Conservation (phyloP, 495 filamentous ascomycete species). For the Pseudomonodictys pantanalensis region DNA sequence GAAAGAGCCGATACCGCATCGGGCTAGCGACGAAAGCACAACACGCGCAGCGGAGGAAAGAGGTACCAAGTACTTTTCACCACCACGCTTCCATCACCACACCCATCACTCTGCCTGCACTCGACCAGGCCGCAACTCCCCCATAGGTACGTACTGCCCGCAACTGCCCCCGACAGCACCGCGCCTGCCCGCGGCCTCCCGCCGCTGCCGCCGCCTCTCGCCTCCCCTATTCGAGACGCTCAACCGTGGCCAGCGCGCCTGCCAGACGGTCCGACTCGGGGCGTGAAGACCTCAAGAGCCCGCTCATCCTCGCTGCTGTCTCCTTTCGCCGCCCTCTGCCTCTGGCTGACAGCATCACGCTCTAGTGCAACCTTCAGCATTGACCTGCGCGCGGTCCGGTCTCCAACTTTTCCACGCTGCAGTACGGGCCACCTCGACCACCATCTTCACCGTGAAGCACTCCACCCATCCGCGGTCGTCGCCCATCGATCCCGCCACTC, state of each 20-base stretch:
- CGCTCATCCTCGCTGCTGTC: background rate
- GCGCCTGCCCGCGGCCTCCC: background rate
- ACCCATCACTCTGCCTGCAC: slow-evolving; percentile 4
- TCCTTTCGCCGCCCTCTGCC: background rate
- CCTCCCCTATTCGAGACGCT: slow-evolving; percentile 25
- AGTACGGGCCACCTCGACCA: slow-evolving; percentile 33
- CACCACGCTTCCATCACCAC: slow-evolving; percentile 18
- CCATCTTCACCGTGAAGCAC: slow-evolving; percentile 14
- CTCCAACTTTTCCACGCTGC: slow-evolving; percentile 27
- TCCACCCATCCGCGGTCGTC: slow-evolving; percentile 11
- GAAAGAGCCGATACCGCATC: slow-evolving; percentile 16
- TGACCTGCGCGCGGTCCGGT: slow-evolving; percentile 34
- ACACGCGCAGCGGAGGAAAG: slow-evolving; percentile 30
- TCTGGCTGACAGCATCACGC: slow-evolving; percentile 27
- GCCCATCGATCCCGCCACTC: background rate
- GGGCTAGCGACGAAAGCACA: slow-evolving; percentile 29
- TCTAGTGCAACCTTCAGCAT: slow-evolving; percentile 33
- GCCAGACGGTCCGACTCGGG: background rate
- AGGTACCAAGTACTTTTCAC: slow-evolving; percentile 30
- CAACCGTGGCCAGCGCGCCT: slow-evolving; percentile 1
- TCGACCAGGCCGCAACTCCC: slow-evolving; percentile 8
- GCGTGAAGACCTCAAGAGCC: too few species aligned
- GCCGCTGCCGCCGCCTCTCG: slow-evolving; percentile 15
- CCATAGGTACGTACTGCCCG: slow-evolving; percentile 25
- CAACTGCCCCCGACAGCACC: background rate